phyloP scores from a whole-genome alignment of 1,284 basidiomycete species.

The Rhodotorula sp. region DNA sequence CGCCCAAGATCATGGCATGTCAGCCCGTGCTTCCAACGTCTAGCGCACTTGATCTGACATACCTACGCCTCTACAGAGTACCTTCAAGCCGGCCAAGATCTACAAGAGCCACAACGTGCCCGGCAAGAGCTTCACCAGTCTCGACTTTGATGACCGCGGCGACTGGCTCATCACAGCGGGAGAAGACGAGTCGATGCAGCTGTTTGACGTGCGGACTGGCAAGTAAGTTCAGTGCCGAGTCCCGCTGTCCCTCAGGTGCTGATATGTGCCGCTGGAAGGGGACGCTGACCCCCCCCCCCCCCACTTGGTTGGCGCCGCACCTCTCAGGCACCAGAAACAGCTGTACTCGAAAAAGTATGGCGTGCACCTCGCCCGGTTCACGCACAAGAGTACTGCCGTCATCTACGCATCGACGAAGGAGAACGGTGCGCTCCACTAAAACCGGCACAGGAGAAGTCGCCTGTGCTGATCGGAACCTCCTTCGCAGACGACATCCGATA shows the following conservation, averaged over 20 bases:
- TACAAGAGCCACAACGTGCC: slow-evolving; percentile 74
- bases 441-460: background rate
- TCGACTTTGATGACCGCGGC: slow-evolving; percentile 87
- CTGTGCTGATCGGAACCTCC: background rate
- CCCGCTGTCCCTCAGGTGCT: slow-evolving; percentile 14
- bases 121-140: slow-evolving; percentile 62
- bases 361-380: slow-evolving; percentile 87
- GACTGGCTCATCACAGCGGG: slow-evolving; percentile 78
- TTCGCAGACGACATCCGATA: slow-evolving; percentile 75
- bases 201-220: slow-evolving; percentile 85
- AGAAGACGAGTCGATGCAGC: slow-evolving; percentile 88
- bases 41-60: fast-evolving
- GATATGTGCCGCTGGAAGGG: background rate
- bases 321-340: slow-evolving; percentile 66
- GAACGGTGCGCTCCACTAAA: slow-evolving; percentile 57
- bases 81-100: slow-evolving; percentile 80
- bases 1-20: slow-evolving; percentile 14
- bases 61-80: background rate
- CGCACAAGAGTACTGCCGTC: slow-evolving; percentile 80
- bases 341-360: slow-evolving; percentile 95
- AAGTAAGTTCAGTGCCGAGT: slow-evolving; percentile 66
- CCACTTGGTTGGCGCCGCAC: background rate
- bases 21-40: background rate
- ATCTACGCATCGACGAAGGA: slow-evolving; percentile 92
- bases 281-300: background rate